Evolutionary conservation across 306 rosid species (phyloP), one percentile per base, ranked within the genome.

Genomic region (Arachis hypogaea): DNA sequence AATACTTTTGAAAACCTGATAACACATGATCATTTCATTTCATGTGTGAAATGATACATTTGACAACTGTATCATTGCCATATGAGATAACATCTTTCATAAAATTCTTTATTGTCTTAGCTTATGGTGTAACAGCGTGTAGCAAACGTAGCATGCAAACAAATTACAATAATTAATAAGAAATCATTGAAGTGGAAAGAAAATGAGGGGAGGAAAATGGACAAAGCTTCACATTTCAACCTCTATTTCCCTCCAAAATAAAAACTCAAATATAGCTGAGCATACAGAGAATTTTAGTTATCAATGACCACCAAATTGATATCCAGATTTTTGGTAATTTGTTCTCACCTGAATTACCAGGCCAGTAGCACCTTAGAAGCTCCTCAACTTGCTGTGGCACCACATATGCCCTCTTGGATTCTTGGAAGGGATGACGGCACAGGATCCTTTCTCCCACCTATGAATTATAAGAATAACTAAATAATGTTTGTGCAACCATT

Each of bases 351-450:
- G 96, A 77, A 45, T 36, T 83, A 42, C 96, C 99, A 11, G 87
- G 84, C 98, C 98, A 92, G 77, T 87, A 95, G 76, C 99, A 95
- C 83, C 83, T 88, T 67, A 92, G 81, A 62, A 95, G 99, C 87
- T 92, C 98, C 84, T 92, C 98, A 66, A 92, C 93, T 38, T 62
- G 85, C 82, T 92, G 98, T 18, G 99, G 99, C 86, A 95, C 98
- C 72, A 95, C 99, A 47, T 88, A 95, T 44, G 99, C 99, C 86
- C 99, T 88, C 80, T 95, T 95, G 55, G 99, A 95, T 84, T 95
- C 99, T 73, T 88, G 93, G 60, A 95, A 95, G 44, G 99, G 99
- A 83, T 95, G 99, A 71, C 99, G 96, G 71, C 98, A 95, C 69
- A 95, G 76, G 68, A 90, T 88, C 73, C 99, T 77, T 78, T 92